A percentile compares a stretch with the other conserved stretches of the same genome.
These are phyloP conservation scores for Schwanniomyces vanrijiae DNA, from an alignment of 805 yeast species.

Conservation along the genomic window DNA sequence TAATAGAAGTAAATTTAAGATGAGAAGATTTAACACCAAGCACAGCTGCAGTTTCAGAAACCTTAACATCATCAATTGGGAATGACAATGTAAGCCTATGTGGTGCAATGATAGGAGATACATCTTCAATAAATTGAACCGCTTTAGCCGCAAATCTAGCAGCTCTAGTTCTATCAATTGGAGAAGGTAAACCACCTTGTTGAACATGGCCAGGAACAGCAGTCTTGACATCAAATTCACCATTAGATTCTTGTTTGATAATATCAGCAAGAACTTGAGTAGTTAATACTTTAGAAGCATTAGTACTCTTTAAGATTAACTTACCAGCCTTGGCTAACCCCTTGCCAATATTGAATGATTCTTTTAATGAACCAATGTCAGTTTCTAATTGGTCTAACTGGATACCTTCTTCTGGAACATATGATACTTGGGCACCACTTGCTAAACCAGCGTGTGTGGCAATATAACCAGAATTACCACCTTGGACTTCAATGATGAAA, in stretches of 20 bases:
- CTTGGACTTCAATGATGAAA: conserved; percentile 97
- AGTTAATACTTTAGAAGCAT: conserved; percentile 78
- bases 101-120: conserved; percentile 17
- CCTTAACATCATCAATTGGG: conserved; percentile 30
- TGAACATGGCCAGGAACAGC: conserved; percentile 98
- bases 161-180: conserved; percentile 89
- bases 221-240: conserved; percentile 84
- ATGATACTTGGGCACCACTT: conserved; percentile 88
- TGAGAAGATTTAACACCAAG: conserved; percentile 81
- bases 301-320: conserved; percentile 77
- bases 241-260: conserved; percentile 73
- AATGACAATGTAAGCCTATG: conserved; percentile 29
- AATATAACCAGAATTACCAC: conserved; percentile 93
- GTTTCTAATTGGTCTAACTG: conserved; percentile 65
- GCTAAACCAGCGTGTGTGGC: conserved; percentile 84
- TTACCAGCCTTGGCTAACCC: conserved; percentile 87
- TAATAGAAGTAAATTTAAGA: conserved; percentile 69
- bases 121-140: conserved; percentile 79
- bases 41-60: conserved; percentile 65
- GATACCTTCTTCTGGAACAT: conserved; percentile 85
- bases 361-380: conserved; percentile 70
- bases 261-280: conserved; percentile 83
- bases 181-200: conserved; percentile 94
- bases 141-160: conserved; percentile 89
- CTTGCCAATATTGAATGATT: conserved; percentile 66